Conservation (phyloP, 495 filamentous ascomycete genomes). For the Delitschia confertaspora region DNA sequence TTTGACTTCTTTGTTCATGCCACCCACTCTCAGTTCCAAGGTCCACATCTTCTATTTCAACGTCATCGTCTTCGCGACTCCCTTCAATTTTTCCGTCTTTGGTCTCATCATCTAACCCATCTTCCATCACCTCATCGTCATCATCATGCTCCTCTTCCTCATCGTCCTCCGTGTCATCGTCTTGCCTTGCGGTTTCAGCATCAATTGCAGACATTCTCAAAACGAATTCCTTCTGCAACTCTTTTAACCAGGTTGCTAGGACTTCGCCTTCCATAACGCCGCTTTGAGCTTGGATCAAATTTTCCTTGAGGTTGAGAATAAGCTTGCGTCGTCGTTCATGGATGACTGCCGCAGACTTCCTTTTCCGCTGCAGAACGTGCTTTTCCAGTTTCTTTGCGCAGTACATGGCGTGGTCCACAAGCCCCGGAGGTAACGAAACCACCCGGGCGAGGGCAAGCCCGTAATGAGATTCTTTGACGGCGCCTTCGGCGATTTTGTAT, state of each 20-base stretch:
- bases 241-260: constrained; percentile 55
- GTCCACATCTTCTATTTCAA: too few species aligned
- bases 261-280: constrained; percentile 58
- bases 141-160: constrained; percentile 9
- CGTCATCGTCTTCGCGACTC: too few species aligned
- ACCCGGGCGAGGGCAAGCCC: constrained; percentile 68
- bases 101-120: too few species aligned
- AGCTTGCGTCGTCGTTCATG: constrained; percentile 59
- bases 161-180: constrained; percentile 12
- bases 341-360: constrained; percentile 45
- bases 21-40: too few species aligned
- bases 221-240: constrained; percentile 70
- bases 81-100: too few species aligned
- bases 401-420: constrained; percentile 57
- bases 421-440: constrained; percentile 57
- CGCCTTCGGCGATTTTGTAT: constrained; percentile 67
- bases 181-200: constrained; percentile 24
- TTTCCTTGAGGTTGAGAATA: constrained; percentile 63
- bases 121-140: constrained; percentile 56
- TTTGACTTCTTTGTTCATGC: too few species aligned
- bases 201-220: constrained; percentile 58
- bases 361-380: constrained; percentile 47
- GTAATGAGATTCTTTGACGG: constrained; percentile 65
- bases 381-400: constrained; percentile 54
- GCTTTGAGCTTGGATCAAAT: constrained; percentile 59